Evolutionary conservation across 2,329 filamentous ascomycete genomes (phyloP).

Genomic region (Colletotrichum musicola): DNA sequence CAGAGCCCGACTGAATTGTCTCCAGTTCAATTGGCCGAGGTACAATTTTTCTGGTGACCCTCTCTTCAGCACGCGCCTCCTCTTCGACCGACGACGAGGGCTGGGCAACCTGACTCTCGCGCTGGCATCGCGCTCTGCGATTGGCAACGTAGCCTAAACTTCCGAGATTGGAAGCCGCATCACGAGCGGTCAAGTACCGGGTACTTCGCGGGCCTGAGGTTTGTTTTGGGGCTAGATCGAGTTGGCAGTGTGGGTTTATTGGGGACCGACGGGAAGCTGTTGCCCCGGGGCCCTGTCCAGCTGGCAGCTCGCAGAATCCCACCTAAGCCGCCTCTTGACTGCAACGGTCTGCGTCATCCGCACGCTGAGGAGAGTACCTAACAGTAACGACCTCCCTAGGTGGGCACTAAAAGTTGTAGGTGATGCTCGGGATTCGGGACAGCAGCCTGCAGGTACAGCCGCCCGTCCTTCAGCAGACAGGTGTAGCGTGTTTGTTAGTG

Average conservation of each 20-base stretch:
- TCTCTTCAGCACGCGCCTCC: slow-evolving; percentile 5
- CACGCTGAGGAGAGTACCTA: neutral
- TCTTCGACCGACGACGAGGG: slow-evolving; percentile 2
- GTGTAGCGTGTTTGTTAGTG: neutral
- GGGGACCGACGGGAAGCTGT: slow-evolving; percentile 21
- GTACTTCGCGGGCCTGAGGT: slow-evolving; percentile 29
- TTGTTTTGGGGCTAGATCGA: slow-evolving; percentile 38
- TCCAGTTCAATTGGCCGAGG: slow-evolving; percentile 35
- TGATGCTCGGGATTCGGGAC: too few species aligned
- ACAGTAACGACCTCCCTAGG: neutral
- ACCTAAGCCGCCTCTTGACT: neutral
- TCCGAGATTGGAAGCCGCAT: slow-evolving; percentile 38
- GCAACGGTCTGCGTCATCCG: slow-evolving; percentile 23
- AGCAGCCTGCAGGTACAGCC: neutral
- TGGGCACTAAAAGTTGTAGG: neutral
- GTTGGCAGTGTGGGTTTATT: slow-evolving; percentile 37
- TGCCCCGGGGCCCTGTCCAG: slow-evolving; percentile 22
- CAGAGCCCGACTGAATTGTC: slow-evolving; percentile 10
- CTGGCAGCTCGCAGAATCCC: slow-evolving; percentile 1
- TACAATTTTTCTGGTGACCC: slow-evolving; percentile 29
- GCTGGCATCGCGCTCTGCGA: slow-evolving; percentile 6
- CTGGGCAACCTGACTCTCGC: slow-evolving; percentile 12
- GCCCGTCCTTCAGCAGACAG: slow-evolving; percentile 1
- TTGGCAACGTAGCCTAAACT: slow-evolving; percentile 38
- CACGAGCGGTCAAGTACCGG: slow-evolving; percentile 25